phyloP scores from a whole-genome alignment of 352 stramenopile species.

The Peronospora farinosa region DNA sequence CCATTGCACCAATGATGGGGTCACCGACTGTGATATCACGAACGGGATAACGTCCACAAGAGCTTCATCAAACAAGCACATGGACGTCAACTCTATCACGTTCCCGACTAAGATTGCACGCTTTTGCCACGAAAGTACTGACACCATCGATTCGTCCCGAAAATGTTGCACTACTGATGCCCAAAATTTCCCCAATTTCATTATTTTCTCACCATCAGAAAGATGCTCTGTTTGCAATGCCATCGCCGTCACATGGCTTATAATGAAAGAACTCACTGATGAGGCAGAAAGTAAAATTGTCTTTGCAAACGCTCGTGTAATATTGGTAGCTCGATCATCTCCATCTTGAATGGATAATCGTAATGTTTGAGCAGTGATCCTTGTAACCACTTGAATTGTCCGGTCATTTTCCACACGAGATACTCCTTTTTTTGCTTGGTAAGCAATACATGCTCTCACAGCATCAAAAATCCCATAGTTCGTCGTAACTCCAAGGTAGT shows the following conservation, averaged over 20 bases:
- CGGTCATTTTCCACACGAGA: slow-evolving; percentile 20
- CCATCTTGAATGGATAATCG: slow-evolving; percentile 6
- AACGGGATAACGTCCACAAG: slow-evolving; percentile 19
- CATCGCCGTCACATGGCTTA: slow-evolving; percentile 10
- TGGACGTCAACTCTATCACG: slow-evolving; percentile 27
- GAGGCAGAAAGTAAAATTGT: slow-evolving; percentile 28
- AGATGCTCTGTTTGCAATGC: background rate
- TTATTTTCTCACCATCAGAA: background rate
- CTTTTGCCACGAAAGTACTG: slow-evolving; percentile 26
- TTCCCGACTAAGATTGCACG: slow-evolving; percentile 33
- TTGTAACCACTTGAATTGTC: slow-evolving; percentile 28
- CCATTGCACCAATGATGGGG: slow-evolving; percentile 31
- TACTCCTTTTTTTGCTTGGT: slow-evolving; percentile 11
- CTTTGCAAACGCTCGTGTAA: slow-evolving; percentile 22
- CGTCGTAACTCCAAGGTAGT: slow-evolving; percentile 20
- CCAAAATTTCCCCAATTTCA: slow-evolving; percentile 11
- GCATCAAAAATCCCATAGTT: slow-evolving; percentile 33
- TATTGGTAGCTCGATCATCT: slow-evolving; percentile 2
- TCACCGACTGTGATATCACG: slow-evolving; percentile 27
- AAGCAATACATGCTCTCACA: slow-evolving; percentile 25
- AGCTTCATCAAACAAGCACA: slow-evolving; percentile 21
- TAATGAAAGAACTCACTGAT: slow-evolving; percentile 21
- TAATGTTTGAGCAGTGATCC: slow-evolving; percentile 20
- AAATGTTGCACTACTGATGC: slow-evolving; percentile 9
- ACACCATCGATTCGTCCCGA: background rate